A percentile compares a stretch with the other conserved stretches of the same genome.
Evolutionary conservation across 2,329 filamentous ascomycete genomes (phyloP).

Genomic region (Colletotrichum tropicicola): DNA sequence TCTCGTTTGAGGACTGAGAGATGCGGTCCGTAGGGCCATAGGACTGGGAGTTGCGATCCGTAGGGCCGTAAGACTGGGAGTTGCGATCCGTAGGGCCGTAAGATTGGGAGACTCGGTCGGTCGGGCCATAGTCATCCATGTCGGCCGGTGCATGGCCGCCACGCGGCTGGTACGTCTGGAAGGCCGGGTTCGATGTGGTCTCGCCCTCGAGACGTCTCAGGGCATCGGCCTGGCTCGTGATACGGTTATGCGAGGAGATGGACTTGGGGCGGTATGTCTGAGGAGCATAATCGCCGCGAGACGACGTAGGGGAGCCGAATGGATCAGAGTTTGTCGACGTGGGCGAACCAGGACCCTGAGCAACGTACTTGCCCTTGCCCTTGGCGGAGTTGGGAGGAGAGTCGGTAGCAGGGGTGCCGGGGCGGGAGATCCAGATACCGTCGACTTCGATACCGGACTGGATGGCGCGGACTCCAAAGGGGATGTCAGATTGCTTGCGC

Average conservation of each 20-base stretch:
- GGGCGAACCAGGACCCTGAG: conserved; percentile 16
- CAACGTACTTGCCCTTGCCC: conserved; percentile 28
- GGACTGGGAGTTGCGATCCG: too few species aligned
- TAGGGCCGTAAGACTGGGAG: too few species aligned
- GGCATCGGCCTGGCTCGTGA: conserved; percentile 16
- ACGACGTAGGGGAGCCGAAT: conserved; percentile 15
- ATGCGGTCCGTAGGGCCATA: too few species aligned
- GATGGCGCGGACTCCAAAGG: conserved; percentile 87
- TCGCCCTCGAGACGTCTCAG: conserved; percentile 25
- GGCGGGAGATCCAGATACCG: conserved; percentile 79
- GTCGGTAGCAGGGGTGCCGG: conserved; percentile 47
- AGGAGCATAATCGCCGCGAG: conserved; percentile 2
- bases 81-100: conserved; percentile 5
- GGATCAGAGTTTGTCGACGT: conserved; percentile 16
- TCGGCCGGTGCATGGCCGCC: neutral
- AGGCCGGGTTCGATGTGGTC: neutral
- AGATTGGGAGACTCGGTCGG: neutral
- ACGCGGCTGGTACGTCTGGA: conserved; percentile 18
- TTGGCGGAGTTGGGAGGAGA: conserved; percentile 19
- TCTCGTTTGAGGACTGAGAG: neutral
- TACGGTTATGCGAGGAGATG: neutral
- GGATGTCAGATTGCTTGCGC: conserved; percentile 59
- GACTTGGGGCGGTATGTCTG: conserved; percentile 29
- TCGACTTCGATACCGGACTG: conserved; percentile 86
- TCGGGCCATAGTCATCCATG: neutral